Percentiles rank a stretch among this genome's conserved stretches.
phyloP scores from a whole-genome alignment of 306 rosid genomes.

The Acacia crassicarpa region DNA sequence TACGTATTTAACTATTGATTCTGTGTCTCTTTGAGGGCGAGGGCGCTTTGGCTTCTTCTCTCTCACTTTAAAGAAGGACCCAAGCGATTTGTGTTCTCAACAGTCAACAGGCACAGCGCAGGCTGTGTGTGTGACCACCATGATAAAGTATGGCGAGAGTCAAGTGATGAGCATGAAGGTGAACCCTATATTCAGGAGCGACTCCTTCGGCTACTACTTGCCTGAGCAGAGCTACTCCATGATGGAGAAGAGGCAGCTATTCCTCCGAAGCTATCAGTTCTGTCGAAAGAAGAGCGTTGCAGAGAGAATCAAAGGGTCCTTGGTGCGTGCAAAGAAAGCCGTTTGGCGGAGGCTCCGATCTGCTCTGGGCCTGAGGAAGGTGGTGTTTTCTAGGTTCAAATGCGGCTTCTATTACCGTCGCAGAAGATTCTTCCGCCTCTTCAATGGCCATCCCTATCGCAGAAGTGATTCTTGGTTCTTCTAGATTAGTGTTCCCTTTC shows the following conservation, averaged over 20 bases:
- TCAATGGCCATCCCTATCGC: conserved; percentile 30
- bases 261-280: conserved; percentile 85
- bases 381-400: conserved; percentile 49
- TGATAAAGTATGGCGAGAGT: conserved; percentile 18
- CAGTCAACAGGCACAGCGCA: not conserved
- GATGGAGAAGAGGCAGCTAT: conserved; percentile 82
- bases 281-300: conserved; percentile 52
- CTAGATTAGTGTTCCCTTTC: conserved; percentile 3
- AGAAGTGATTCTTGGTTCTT: conserved; percentile 48
- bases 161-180: not conserved
- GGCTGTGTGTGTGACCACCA: conserved; percentile 9
- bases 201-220: conserved; percentile 48
- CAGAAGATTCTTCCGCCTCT: conserved; percentile 47
- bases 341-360: conserved; percentile 50
- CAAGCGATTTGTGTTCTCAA: not conserved
- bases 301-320: conserved; percentile 59
- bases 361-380: conserved; percentile 38
- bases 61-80: not conserved
- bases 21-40: no score
- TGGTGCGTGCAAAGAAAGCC: conserved; percentile 55
- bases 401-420: conserved; percentile 53
- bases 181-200: conserved; percentile 49
- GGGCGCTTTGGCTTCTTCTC: not conserved
- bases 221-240: conserved; percentile 41
- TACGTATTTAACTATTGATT: not conserved